Evolutionary conservation across 2,329 filamentous ascomycete species (phyloP).

Genomic region (Trichoderma sp.): DNA sequence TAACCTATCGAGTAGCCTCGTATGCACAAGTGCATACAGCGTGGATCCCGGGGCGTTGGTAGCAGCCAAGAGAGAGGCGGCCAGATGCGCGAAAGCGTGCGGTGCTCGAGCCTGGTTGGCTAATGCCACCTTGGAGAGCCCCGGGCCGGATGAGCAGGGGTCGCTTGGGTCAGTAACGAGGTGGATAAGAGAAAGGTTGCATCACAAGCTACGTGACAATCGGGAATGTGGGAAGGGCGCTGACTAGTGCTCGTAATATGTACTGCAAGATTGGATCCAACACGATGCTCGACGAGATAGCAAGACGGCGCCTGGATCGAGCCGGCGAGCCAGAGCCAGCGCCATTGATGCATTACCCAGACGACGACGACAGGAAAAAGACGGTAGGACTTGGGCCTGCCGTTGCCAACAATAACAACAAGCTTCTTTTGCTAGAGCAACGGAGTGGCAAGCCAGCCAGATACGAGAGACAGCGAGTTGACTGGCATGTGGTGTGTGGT

Average conservation of each 20-base stretch:
- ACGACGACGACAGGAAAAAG: neutral
- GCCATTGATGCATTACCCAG: neutral
- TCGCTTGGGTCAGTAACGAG: conserved; percentile 7
- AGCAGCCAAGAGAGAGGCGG: conserved; percentile 21
- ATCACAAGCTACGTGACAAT: conserved; percentile 29
- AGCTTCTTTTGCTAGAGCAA: neutral
- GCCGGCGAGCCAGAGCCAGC: neutral
- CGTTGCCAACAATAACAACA: neutral
- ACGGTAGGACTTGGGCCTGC: neutral
- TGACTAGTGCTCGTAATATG: conserved; percentile 23
- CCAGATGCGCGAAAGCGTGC: conserved; percentile 3
- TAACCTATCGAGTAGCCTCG: conserved; percentile 12
- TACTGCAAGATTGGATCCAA: neutral
- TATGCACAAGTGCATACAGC: conserved; percentile 15
- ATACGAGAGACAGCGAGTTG: neutral
- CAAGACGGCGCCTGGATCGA: neutral
- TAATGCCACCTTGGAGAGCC: conserved; percentile 14
- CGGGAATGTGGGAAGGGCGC: conserved; percentile 26
- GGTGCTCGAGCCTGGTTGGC: conserved; percentile 7
- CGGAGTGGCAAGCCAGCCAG: neutral
- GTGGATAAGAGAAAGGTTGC: conserved; percentile 26
- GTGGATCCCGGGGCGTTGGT: conserved; percentile 29
- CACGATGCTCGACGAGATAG: neutral
- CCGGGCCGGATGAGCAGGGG: conserved; percentile 9
- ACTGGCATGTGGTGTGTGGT: conserved; percentile 13